A percentile compares a stretch with the other conserved stretches of the same genome.
Conservation (phyloP, 2,329 filamentous ascomycete species). For the Neospermospora avenae region DNA sequence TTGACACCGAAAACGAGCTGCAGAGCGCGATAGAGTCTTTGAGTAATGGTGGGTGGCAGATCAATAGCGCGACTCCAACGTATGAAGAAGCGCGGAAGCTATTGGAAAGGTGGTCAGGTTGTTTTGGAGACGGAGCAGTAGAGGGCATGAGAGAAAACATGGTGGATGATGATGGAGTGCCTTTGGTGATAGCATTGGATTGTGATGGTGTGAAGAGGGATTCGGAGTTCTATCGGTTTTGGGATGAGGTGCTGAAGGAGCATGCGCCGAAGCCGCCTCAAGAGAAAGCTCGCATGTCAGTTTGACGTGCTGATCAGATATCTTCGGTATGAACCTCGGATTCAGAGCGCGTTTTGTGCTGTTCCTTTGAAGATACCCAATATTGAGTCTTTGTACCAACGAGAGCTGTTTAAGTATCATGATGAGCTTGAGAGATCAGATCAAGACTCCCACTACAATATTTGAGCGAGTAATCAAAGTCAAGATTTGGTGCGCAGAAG, state of each 20-base stretch:
- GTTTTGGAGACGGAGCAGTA: neutral
- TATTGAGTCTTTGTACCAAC: too few relatives aligned
- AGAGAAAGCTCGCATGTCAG: neutral
- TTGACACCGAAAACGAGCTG: neutral
- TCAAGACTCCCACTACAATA: too few relatives aligned
- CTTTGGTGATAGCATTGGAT: neutral
- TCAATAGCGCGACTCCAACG: neutral
- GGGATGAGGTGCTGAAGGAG: slow-evolving; percentile 10
- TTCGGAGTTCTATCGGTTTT: slow-evolving; percentile 11
- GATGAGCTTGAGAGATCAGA: too few relatives aligned
- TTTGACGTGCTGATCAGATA: neutral
- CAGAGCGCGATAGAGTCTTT: neutral
- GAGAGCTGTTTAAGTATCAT: too few relatives aligned
- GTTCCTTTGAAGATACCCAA: too few relatives aligned
- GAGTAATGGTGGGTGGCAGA: neutral
- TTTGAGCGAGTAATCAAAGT: too few relatives aligned
- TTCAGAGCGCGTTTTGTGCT: too few relatives aligned
- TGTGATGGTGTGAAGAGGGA: neutral
- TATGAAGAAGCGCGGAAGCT: neutral
- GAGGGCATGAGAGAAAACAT: neutral
- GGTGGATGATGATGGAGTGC: neutral
- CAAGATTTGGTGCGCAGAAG: too few relatives aligned
- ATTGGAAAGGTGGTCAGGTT: slow-evolving; percentile 11
- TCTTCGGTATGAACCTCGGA: too few relatives aligned
- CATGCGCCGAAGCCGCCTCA: neutral